These are phyloP conservation scores for Hypocreales sp. DNA, from an alignment of 2,329 filamentous ascomycete species.

Conservation along the genomic window DNA sequence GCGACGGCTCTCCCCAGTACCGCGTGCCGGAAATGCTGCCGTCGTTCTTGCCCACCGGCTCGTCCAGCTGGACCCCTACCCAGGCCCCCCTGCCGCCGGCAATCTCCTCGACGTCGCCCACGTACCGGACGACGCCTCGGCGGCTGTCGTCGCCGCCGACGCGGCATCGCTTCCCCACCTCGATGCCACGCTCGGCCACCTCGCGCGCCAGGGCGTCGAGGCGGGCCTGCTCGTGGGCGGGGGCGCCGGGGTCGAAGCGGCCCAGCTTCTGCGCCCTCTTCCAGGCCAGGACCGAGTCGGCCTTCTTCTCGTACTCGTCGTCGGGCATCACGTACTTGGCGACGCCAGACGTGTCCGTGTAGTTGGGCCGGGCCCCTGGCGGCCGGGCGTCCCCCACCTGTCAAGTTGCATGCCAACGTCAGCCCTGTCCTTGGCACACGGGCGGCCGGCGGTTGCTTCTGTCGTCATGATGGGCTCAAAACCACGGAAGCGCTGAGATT, in stretches of 20 bases:
- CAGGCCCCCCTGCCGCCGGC: constrained; percentile 48
- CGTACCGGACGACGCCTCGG: constrained; percentile 54
- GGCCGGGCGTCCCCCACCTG: constrained; percentile 74
- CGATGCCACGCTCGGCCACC: constrained; percentile 52
- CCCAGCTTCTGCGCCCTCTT: constrained; percentile 93
- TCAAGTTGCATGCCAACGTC: constrained; percentile 12
- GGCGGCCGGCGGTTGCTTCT: too few species aligned
- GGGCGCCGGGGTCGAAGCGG: constrained; percentile 79
- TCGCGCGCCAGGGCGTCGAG: constrained; percentile 53
- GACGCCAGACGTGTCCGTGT: constrained; percentile 64
- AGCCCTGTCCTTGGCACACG: too few species aligned
- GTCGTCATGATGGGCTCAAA: too few species aligned
- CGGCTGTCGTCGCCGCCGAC: constrained; percentile 52
- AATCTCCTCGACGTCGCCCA: constrained; percentile 63
- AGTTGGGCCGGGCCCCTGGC: constrained; percentile 58
- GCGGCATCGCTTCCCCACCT: constrained; percentile 45
- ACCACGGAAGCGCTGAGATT: not conserved
- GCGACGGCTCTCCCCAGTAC: constrained; percentile 54
- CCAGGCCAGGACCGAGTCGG: constrained; percentile 85
- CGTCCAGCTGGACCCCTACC: constrained; percentile 63
- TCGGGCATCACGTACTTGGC: constrained; percentile 84
- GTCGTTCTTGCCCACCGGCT: constrained; percentile 72
- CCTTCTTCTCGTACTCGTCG: constrained; percentile 70
- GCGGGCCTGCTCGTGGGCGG: constrained; percentile 57
- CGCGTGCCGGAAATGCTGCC: constrained; percentile 50